Evolutionary conservation across 495 filamentous ascomycete genomes (phyloP).

Genomic region (Lepraria neglecta): DNA sequence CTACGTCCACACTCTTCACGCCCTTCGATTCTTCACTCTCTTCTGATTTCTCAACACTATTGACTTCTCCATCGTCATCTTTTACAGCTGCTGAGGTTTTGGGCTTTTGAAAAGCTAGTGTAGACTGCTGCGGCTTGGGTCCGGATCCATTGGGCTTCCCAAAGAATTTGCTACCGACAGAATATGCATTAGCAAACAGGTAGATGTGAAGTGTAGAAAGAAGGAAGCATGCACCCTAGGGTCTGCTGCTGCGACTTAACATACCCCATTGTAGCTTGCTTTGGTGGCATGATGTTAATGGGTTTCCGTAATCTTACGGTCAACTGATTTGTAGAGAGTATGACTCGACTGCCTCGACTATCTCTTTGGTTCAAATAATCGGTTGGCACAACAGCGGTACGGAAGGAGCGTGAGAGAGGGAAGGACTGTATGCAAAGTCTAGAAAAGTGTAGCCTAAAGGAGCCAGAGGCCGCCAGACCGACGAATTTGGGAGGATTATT

Average conservation of each 20-base stretch:
- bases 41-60: neutral
- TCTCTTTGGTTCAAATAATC: neutral
- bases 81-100: neutral
- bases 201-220: neutral
- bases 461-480: slow-evolving; percentile 1
- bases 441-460: neutral
- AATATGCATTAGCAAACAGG: slow-evolving; percentile 11
- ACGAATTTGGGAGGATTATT: neutral
- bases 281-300: slow-evolving; percentile 34
- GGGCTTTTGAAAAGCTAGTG: slow-evolving; percentile 25
- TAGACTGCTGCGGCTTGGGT: slow-evolving; percentile 27
- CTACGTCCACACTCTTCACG: neutral
- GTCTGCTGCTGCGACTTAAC: slow-evolving; percentile 74
- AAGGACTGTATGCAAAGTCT: neutral
- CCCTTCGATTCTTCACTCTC: neutral
- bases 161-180: slow-evolving; percentile 25
- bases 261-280: slow-evolving; percentile 92
- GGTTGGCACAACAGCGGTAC: neutral
- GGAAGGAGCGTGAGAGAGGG: neutral
- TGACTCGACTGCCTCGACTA: neutral
- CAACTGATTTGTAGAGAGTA: neutral
- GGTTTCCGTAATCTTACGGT: neutral
- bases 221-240: slow-evolving; percentile 61
- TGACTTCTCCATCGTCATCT: neutral
- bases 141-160: slow-evolving; percentile 20